phyloP scores from a whole-genome alignment of 177 flowering plant genomes.

The Vitis hybrid region DNA sequence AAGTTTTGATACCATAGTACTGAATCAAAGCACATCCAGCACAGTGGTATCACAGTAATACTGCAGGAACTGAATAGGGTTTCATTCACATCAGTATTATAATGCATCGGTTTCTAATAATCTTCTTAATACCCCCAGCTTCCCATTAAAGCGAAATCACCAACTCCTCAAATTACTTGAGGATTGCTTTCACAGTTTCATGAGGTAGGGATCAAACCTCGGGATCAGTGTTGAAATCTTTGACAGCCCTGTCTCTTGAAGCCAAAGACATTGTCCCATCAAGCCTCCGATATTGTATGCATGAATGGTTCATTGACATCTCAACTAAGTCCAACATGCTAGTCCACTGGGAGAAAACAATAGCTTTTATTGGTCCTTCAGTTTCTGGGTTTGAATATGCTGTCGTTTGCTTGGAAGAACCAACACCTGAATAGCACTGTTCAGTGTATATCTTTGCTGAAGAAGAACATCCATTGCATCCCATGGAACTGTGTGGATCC shows the following conservation, averaged over 20 bases:
- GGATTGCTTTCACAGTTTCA: background rate
- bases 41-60: background rate
- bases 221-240: constrained; percentile 75
- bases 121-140: background rate
- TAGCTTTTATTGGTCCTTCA: constrained; percentile 62
- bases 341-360: constrained; percentile 98
- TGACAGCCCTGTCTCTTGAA: constrained; percentile 82
- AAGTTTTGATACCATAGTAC: background rate
- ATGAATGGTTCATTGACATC: constrained; percentile 43
- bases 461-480: constrained; percentile 26
- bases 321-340: constrained; percentile 88
- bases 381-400: constrained; percentile 17
- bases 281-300: constrained; percentile 67
- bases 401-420: constrained; percentile 10
- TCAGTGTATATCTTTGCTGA: constrained; percentile 15
- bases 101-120: background rate
- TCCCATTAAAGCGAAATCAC: background rate
- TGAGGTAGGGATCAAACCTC: constrained; percentile 54
- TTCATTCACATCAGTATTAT: background rate
- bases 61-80: background rate
- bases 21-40: background rate
- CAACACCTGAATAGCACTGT: constrained; percentile 12
- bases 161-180: background rate
- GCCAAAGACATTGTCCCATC: constrained; percentile 88
- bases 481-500: constrained; percentile 16